Evolutionary conservation across 768 basidiomycete species (phyloP), one percentile per base, ranked within the genome.

Genomic region (Lyophyllum shimeji): DNA sequence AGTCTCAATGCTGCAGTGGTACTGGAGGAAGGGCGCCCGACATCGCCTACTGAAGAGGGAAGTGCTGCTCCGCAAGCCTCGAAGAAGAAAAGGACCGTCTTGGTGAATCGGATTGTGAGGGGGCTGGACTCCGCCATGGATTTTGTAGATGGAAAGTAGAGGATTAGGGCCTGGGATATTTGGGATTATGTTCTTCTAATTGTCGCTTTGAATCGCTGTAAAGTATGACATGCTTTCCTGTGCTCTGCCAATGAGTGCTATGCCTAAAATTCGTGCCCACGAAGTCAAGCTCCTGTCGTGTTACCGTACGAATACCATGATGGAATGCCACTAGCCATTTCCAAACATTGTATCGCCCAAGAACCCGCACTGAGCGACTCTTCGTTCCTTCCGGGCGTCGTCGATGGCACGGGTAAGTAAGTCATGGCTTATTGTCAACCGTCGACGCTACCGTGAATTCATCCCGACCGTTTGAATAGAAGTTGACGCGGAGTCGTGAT

Each of bases 121-220:
- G 57, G 62, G 0, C 21, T 67, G 31, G 64, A 66, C 61, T 67
- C 67, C n/a, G 59, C 67, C 9, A 52, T 69, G 51, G 67, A 69
- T 37, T 68, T 69, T 23, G 61, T 56, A 18, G 69, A 68, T 11
- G 65, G 66, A 12, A 44, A 50, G 20, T 67, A 57, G 55, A 25
- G 25, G n/a, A 31, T 9, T 18, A 23, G n/a, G 29, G 7, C 15
- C n/a, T 29, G 1, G n/a, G 46, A 17, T 47, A 4, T 8, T n/a
- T 25, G 34, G 27, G n/a, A 18, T 18, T n/a, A 46, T 18, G 12
- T 46, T 24, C 15, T 69, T 5, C 45, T 24, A 21, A 24, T 24
- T 9, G n/a, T 25, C 12, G 12, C 21, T 29, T 46, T 29, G 21
- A 24, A 17, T 6, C 9, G 15, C 17, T 40, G 17, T 40, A 40